These are phyloP conservation scores for Microbotryum lychnidis-dioicae DNA, from an alignment of 1,284 basidiomycete species.

Conservation along the genomic window DNA sequence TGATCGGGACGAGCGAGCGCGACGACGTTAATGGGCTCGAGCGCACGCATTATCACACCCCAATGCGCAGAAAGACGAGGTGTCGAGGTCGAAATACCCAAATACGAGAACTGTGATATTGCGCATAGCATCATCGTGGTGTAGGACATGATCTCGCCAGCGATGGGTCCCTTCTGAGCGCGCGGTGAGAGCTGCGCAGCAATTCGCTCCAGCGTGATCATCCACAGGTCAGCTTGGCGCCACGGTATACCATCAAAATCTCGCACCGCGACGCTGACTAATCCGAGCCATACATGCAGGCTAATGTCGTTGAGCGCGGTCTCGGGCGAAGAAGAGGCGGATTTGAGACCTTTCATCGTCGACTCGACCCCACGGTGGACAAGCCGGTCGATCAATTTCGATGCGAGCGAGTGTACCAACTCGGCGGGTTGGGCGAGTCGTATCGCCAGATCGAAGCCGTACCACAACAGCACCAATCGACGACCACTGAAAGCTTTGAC, in stretches of 20 bases:
- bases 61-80: conserved; percentile 56
- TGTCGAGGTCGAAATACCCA: conserved; percentile 50
- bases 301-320: conserved; percentile 45
- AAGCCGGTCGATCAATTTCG: conserved; percentile 49
- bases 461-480: conserved; percentile 16
- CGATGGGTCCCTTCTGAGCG: conserved; percentile 39
- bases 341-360: conserved; percentile 45
- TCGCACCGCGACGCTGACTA: conserved; percentile 51
- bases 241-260: conserved; percentile 1
- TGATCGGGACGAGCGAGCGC: conserved; percentile 50
- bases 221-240: conserved; percentile 40
- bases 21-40: conserved; percentile 54
- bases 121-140: conserved; percentile 61
- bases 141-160: conserved; percentile 66
- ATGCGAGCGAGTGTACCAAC: neutral
- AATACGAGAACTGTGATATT: conserved; percentile 66
- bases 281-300: conserved; percentile 66
- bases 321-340: conserved; percentile 38
- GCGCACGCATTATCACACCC: conserved; percentile 53
- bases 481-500: conserved; percentile 21
- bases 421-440: conserved; percentile 1
- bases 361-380: conserved; percentile 51
- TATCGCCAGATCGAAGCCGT: conserved; percentile 17
- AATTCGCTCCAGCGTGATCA: conserved; percentile 25
- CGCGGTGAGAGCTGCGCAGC: conserved; percentile 30